These are phyloP conservation scores for Yamadazyma kanchanaburiensis DNA, from an alignment of 1,139 yeast genomes.

Conservation along the genomic window DNA sequence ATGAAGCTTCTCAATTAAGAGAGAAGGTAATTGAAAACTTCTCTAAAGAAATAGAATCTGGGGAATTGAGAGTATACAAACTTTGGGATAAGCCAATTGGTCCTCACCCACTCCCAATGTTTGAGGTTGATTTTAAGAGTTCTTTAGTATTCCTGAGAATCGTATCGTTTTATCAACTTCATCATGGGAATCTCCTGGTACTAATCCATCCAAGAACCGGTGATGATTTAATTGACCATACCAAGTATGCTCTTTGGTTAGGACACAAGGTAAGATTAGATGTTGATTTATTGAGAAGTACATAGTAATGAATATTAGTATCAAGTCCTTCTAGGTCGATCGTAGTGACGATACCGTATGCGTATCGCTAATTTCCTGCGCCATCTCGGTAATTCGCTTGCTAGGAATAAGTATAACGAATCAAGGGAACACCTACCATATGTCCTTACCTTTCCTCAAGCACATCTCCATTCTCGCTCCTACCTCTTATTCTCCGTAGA, in stretches of 20 bases:
- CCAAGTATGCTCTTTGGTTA: conserved; percentile 52
- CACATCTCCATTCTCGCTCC: no score
- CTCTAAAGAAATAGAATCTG: conserved; percentile 39
- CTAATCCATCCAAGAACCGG: conserved; percentile 52
- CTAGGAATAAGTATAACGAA: no score
- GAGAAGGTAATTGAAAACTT: conserved; percentile 42
- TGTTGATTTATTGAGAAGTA: conserved; percentile 2
- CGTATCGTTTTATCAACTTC: conserved; percentile 42
- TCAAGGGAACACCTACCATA: no score
- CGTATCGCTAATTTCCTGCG: no score
- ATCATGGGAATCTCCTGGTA: conserved; percentile 51
- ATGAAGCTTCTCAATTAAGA: conserved; percentile 37
- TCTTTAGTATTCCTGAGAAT: conserved; percentile 26
- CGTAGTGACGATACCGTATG: no score
- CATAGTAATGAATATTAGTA: no score
- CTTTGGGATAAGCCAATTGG: conserved; percentile 54
- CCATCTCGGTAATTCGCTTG: no score
- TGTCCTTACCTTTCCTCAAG: no score
- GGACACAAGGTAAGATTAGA: conserved; percentile 34
- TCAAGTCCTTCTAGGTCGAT: no score
- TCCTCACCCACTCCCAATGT: conserved; percentile 52
- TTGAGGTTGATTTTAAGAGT: conserved; percentile 37
- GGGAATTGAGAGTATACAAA: conserved; percentile 41
- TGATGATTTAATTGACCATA: conserved; percentile 47
- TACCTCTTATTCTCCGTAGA: no score